Evolutionary conservation across 164 flowering plant genomes (phyloP).

Genomic region (Protea cynaroides): DNA sequence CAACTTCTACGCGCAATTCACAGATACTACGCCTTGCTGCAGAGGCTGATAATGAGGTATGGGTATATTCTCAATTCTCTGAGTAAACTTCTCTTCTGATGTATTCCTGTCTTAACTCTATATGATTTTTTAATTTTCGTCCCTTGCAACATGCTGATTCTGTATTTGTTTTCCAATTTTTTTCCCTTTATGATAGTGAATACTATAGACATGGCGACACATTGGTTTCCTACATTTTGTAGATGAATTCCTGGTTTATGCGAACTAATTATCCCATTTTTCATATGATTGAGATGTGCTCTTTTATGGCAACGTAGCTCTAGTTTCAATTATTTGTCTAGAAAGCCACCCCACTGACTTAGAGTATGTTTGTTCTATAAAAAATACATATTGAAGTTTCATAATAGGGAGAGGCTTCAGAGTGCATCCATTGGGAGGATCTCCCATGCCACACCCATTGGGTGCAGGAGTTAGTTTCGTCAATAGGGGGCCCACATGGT

Average conservation of each 20-base stretch:
- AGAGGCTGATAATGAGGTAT: slow-evolving; percentile 59
- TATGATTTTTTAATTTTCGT: background rate
- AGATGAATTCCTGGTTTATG: background rate
- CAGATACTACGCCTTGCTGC: slow-evolving; percentile 54
- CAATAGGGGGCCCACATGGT: too few relatives aligned
- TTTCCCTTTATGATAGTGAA: background rate
- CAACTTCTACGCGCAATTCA: slow-evolving; percentile 69
- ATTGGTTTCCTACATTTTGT: background rate
- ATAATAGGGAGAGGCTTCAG: too few relatives aligned
- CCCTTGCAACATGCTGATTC: background rate
- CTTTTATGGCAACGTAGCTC: background rate
- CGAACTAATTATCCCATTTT: background rate
- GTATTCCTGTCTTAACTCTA: background rate
- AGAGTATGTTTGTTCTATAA: background rate
- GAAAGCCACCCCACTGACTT: background rate
- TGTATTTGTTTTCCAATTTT: background rate
- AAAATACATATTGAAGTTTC: too few relatives aligned
- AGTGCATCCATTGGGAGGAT: too few relatives aligned
- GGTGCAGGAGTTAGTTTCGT: too few relatives aligned
- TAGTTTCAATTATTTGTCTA: background rate
- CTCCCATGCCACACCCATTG: too few relatives aligned
- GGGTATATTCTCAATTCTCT: background rate
- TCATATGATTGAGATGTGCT: background rate
- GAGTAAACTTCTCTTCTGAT: background rate
- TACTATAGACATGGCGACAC: background rate